Conservation (phyloP, 805 yeast genomes). For the Sugiyamaella qingdaonensis region DNA sequence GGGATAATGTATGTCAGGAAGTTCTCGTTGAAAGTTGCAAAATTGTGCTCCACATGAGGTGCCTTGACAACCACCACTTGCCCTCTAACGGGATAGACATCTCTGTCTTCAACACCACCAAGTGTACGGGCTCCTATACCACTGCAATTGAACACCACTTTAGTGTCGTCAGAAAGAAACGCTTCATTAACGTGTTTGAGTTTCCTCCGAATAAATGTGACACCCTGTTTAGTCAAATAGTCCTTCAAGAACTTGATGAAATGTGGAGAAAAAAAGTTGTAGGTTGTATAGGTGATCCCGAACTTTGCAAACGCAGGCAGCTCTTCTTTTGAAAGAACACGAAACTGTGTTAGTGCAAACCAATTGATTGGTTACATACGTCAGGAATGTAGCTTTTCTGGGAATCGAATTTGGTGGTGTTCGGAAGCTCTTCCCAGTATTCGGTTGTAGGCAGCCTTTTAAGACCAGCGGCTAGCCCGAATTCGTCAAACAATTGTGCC, state of each 20-base stretch:
- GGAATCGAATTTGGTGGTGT: conserved; percentile 42
- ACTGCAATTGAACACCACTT: conserved; percentile 66
- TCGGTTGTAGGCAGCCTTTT: conserved; percentile 55
- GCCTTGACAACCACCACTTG: conserved; percentile 72
- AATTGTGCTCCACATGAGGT: conserved; percentile 60
- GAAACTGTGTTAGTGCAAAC: background rate
- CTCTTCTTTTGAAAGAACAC: conserved; percentile 33
- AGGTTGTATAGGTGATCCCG: conserved; percentile 55
- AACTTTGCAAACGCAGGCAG: conserved; percentile 50
- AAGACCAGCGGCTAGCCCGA: conserved; percentile 57
- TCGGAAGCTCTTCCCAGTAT: conserved; percentile 47
- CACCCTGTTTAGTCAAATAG: conserved; percentile 47
- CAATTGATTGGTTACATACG: conserved; percentile 28
- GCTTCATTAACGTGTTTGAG: conserved; percentile 58
- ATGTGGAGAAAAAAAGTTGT: conserved; percentile 70
- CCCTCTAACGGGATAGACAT: conserved; percentile 71
- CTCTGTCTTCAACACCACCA: conserved; percentile 60
- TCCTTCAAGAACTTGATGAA: conserved; percentile 47
- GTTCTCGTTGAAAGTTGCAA: conserved; percentile 37
- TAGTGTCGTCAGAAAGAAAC: conserved; percentile 29
- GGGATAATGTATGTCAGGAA: conserved; percentile 68
- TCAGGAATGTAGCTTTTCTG: conserved; percentile 48
- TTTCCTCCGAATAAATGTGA: conserved; percentile 44
- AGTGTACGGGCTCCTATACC: conserved; percentile 65
- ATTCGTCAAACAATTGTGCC: conserved; percentile 36